Evolutionary conservation across 352 stramenopile genomes (phyloP).

Genomic region (Phytophthora chlamydospora): DNA sequence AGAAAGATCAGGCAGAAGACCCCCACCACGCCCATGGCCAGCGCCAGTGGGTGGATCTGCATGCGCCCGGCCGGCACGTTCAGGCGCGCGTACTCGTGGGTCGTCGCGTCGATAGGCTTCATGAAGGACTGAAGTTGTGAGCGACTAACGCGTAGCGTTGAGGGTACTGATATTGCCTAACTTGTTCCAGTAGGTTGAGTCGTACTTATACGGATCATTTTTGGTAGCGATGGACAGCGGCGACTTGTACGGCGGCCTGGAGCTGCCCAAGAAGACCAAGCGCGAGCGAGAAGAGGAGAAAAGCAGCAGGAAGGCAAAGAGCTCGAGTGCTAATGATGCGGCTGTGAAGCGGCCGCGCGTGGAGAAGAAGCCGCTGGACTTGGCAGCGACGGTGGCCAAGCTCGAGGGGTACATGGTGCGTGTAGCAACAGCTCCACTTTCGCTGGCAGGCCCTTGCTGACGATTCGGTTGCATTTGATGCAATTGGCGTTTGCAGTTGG

Average conservation of each 20-base stretch:
- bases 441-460: neutral
- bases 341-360: constrained; percentile 34
- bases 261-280: constrained; percentile 54
- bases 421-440: neutral
- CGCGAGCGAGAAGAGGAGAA: constrained; percentile 33
- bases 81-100: constrained; percentile 35
- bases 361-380: constrained; percentile 41
- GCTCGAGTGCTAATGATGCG: neutral
- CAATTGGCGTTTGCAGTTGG: constrained; percentile 35
- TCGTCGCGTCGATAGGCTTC: constrained; percentile 36
- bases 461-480: neutral
- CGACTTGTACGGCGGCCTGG: constrained; percentile 68
- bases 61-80: constrained; percentile 24
- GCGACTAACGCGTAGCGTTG: constrained; percentile 11
- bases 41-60: constrained; percentile 69
- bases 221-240: constrained; percentile 1
- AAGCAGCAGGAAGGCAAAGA: neutral
- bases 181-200: no score
- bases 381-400: constrained; percentile 52
- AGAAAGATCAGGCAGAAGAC: constrained; percentile 71
- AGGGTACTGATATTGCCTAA: neutral
- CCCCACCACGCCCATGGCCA: constrained; percentile 64
- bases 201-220: no score
- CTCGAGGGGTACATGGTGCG: constrained; percentile 74
- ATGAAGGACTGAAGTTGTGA: constrained; percentile 18